phyloP scores from a whole-genome alignment of 176 grass and related monocot genomes.

The Miscanthus lutarioriparius region DNA sequence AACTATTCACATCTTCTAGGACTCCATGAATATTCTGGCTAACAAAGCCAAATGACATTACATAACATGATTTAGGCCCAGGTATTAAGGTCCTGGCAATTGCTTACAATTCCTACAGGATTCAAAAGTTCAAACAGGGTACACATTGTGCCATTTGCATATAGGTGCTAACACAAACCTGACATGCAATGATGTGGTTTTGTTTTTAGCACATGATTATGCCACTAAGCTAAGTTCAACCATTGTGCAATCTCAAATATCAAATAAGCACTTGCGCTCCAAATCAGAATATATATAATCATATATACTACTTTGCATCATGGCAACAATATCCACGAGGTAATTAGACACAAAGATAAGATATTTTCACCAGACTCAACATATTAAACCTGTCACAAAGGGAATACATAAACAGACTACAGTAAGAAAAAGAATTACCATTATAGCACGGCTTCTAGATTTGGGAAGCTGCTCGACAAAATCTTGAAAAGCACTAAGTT shows the following conservation, averaged over 20 bases:
- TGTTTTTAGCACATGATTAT: background rate
- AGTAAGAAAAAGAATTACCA: constrained; percentile 64
- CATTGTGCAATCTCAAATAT: background rate
- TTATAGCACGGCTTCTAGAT: constrained; percentile 89
- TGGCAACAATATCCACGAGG: background rate
- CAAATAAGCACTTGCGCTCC: background rate
- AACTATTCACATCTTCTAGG: background rate
- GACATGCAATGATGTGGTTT: background rate
- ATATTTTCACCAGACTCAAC: background rate
- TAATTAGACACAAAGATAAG: background rate
- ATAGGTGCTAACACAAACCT: background rate
- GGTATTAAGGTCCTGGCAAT: background rate
- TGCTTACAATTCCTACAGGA: background rate
- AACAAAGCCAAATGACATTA: constrained; percentile 12
- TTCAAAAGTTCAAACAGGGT: background rate
- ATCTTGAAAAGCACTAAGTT: constrained; percentile 87
- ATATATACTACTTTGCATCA: background rate
- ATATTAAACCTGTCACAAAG: constrained; percentile 1
- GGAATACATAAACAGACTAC: background rate
- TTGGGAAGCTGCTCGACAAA: constrained; percentile 87
- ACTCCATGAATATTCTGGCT: background rate
- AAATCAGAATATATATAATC: background rate
- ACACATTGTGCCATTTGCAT: background rate
- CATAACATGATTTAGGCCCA: background rate
- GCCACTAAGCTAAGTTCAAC: background rate